Evolutionary conservation across 1,284 basidiomycete species (phyloP).

Genomic region (Vanrija sp.): DNA sequence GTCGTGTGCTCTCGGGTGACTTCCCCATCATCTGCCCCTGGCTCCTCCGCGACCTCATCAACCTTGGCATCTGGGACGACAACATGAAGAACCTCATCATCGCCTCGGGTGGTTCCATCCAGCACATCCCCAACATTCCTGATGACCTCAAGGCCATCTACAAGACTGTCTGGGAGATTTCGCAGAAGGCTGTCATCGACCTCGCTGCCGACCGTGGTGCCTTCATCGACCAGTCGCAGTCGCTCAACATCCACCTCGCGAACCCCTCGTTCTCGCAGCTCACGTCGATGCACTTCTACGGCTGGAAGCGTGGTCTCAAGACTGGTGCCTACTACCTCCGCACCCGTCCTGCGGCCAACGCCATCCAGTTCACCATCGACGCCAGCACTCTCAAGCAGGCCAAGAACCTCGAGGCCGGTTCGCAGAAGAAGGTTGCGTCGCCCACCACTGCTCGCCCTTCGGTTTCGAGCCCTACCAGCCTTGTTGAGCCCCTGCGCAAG

Average conservation of each 20-base stretch:
- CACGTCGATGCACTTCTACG: conserved; percentile 99
- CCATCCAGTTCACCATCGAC: conserved; percentile 98
- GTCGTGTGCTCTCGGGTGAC: conserved; percentile 98
- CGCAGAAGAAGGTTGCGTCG: conserved; percentile 47
- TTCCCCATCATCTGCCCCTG: conserved; percentile 99
- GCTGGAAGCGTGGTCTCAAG: conserved; percentile 99
- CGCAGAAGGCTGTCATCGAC: conserved; percentile 97
- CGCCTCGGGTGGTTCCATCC: conserved; percentile 92
- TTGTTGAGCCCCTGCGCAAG: conserved; percentile 39
- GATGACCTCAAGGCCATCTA: conserved; percentile 74
- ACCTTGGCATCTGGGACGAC: conserved; percentile 93
- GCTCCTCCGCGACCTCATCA: conserved; percentile 94
- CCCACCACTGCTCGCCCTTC: conserved; percentile 5
- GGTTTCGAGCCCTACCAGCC: conserved; percentile 19
- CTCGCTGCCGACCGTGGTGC: conserved; percentile 97
- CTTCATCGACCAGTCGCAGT: conserved; percentile 90
- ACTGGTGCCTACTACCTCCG: conserved; percentile 95
- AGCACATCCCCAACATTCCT: conserved; percentile 81
- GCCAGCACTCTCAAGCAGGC: conserved; percentile 63
- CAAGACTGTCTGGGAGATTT: conserved; percentile 83
- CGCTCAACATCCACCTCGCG: conserved; percentile 87
- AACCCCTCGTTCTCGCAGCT: conserved; percentile 90
- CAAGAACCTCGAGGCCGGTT: conserved; percentile 12
- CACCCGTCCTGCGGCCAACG: conserved; percentile 88
- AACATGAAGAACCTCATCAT: conserved; percentile 99